These are phyloP conservation scores for Ganoderma sp. DNA, from an alignment of 1,284 basidiomycete genomes.

Conservation along the genomic window DNA sequence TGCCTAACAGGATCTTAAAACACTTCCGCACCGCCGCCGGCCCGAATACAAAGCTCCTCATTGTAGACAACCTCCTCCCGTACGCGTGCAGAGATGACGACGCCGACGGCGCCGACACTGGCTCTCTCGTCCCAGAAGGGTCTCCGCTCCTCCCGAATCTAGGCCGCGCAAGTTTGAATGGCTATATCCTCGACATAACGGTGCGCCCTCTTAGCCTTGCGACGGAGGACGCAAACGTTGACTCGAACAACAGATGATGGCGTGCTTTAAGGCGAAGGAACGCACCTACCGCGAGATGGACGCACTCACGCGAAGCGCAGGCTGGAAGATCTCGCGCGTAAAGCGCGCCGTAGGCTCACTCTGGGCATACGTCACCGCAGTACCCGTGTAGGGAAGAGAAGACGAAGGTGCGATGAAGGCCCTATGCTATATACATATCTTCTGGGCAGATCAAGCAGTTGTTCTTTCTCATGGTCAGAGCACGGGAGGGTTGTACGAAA, in stretches of 20 bases:
- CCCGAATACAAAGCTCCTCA: slow-evolving; percentile 28
- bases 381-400: slow-evolving; percentile 10
- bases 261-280: slow-evolving; percentile 67
- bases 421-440: not conserved
- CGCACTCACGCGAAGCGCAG: slow-evolving; percentile 57
- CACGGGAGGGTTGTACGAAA: slow-evolving; percentile 22
- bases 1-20: slow-evolving; percentile 18
- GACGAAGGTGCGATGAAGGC: not conserved
- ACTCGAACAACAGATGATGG: slow-evolving; percentile 61
- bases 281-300: slow-evolving; percentile 67
- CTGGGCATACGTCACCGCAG: slow-evolving; percentile 28
- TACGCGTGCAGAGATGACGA: slow-evolving; percentile 29
- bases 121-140: slow-evolving; percentile 25
- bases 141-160: slow-evolving; percentile 31
- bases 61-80: slow-evolving; percentile 31
- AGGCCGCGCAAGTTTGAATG: slow-evolving; percentile 26
- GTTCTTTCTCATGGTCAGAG: slow-evolving; percentile 8
- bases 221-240: not conserved
- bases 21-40: slow-evolving; percentile 26
- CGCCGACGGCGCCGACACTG: slow-evolving; percentile 17
- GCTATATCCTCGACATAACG: slow-evolving; percentile 25
- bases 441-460: no score
- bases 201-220: slow-evolving; percentile 6
- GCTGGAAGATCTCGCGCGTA: slow-evolving; percentile 66
- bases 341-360: slow-evolving; percentile 33